Evolutionary conservation across 345 rosid species (phyloP).

Genomic region (Lepidium aucheri): DNA sequence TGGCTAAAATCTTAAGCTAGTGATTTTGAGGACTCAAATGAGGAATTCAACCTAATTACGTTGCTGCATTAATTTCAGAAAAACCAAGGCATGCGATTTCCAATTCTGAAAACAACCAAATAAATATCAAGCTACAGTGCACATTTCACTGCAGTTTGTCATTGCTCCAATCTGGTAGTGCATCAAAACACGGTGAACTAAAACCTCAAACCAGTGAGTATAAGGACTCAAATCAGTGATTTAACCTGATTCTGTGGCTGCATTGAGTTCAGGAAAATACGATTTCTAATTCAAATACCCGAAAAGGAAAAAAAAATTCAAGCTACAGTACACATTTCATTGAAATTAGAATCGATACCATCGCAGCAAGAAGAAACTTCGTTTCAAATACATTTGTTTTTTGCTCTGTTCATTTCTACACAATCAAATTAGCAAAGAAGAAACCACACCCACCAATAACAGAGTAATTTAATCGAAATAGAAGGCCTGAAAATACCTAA

Average conservation of each 20-base stretch:
- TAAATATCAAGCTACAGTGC: not conserved
- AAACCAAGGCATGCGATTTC: not conserved
- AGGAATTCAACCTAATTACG: not conserved
- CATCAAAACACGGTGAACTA: not conserved
- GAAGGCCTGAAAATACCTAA: constrained; percentile 34
- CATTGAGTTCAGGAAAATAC: not conserved
- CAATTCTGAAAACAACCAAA: not conserved
- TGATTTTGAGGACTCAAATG: not conserved
- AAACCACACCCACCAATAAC: not conserved
- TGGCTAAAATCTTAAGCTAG: not conserved
- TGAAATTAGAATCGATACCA: not conserved
- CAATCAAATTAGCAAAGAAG: not conserved
- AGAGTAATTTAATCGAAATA: not conserved
- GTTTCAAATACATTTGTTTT: not conserved
- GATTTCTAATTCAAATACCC: not conserved
- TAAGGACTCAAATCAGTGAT: not conserved
- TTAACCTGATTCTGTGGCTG: not conserved
- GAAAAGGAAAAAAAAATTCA: not conserved
- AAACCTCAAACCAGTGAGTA: not conserved
- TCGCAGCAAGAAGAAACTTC: not conserved
- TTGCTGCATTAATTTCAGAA: not conserved
- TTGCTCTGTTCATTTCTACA: not conserved
- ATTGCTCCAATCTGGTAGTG: not conserved
- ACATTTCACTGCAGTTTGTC: not conserved
- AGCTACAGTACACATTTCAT: not conserved